Percentiles rank a stretch among this genome's conserved stretches.
Evolutionary conservation across 352 stramenopile species (phyloP).

Genomic region (Pythium chondricola): DNA sequence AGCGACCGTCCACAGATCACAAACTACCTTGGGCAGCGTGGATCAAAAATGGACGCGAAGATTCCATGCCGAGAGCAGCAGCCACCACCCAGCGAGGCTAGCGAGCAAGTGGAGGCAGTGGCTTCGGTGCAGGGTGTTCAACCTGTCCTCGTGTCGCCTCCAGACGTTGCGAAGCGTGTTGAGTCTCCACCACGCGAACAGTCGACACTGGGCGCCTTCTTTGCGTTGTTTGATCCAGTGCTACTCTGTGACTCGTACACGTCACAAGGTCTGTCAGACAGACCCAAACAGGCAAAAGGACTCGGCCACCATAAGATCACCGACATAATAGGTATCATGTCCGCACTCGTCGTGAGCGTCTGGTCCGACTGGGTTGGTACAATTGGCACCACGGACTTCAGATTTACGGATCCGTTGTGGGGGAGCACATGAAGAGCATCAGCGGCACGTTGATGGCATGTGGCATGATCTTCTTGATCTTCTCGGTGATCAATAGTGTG

Average conservation of each 20-base stretch:
- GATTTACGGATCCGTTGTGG: constrained; percentile 13
- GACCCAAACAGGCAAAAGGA: constrained; percentile 20
- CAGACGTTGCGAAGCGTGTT: too few relatives aligned
- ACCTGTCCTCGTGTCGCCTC: too few relatives aligned
- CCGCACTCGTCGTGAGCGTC: constrained; percentile 21
- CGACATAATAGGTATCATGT: constrained; percentile 24
- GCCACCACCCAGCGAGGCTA: too few relatives aligned
- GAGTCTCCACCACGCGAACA: too few relatives aligned
- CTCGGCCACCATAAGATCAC: constrained; percentile 28
- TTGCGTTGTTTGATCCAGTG: constrained; percentile 19
- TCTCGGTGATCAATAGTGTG: constrained; percentile 25
- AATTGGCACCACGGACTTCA: constrained; percentile 16
- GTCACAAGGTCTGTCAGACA: constrained; percentile 22
- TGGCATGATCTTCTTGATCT: constrained; percentile 21
- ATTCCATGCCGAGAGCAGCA: too few relatives aligned
- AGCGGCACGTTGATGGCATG: constrained; percentile 14
- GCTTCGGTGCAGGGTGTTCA: too few relatives aligned
- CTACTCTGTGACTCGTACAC: constrained; percentile 28
- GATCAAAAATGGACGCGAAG: too few relatives aligned
- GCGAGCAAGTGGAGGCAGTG: too few relatives aligned
- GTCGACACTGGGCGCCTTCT: too few relatives aligned
- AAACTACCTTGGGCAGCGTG: too few relatives aligned
- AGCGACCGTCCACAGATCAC: too few relatives aligned
- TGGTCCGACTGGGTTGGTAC: constrained; percentile 19
- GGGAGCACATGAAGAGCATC: constrained; percentile 4